phyloP scores from a whole-genome alignment of 495 filamentous ascomycete species.

The Xylaria bambusicola region DNA sequence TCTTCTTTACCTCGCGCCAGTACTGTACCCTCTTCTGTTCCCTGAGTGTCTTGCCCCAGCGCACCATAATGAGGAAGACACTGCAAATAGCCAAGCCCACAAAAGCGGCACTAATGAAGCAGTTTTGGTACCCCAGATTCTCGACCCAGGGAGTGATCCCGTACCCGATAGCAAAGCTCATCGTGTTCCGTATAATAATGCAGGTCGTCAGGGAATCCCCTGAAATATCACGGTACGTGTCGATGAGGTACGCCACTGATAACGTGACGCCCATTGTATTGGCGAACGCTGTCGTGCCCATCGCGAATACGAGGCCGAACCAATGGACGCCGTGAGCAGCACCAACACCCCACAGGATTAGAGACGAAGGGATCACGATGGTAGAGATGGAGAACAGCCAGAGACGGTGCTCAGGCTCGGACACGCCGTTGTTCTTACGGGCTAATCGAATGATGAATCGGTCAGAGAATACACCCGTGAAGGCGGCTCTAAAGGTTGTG shows the following conservation, averaged over 20 bases:
- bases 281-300: constrained; percentile 59
- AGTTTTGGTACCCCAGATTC: constrained; percentile 62
- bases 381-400: constrained; percentile 62
- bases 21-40: constrained; percentile 41
- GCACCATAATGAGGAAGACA: constrained; percentile 58
- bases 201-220: constrained; percentile 65
- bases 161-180: constrained; percentile 50
- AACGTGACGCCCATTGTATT: constrained; percentile 62
- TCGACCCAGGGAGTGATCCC: constrained; percentile 66
- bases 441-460: constrained; percentile 59
- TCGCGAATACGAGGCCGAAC: constrained; percentile 65
- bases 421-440: constrained; percentile 61
- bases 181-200: constrained; percentile 67
- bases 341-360: constrained; percentile 71
- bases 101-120: constrained; percentile 64
- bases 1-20: constrained; percentile 48
- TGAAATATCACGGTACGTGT: constrained; percentile 63
- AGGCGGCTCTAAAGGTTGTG: constrained; percentile 18
- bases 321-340: constrained; percentile 62
- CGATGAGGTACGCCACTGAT: constrained; percentile 63
- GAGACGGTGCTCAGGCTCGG: constrained; percentile 64
- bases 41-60: constrained; percentile 51
- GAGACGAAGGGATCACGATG: constrained; percentile 55
- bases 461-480: constrained; percentile 54
- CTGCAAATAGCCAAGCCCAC: constrained; percentile 56